A percentile compares a stretch with the other conserved stretches of the same genome.
Conservation (phyloP, 495 filamentous ascomycete genomes). For the Neurospora terricola region DNA sequence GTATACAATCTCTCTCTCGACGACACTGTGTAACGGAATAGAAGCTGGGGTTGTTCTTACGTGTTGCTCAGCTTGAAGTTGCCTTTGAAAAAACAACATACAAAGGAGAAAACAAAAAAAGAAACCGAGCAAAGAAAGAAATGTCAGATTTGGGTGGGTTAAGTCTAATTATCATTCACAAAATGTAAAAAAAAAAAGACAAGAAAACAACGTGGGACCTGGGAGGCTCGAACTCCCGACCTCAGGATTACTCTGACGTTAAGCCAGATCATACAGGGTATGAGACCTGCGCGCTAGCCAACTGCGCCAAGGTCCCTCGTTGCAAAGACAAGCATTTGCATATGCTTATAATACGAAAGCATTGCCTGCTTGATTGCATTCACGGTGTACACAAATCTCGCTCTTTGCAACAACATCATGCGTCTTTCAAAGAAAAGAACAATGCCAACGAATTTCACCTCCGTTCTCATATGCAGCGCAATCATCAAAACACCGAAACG, state of each 20-base stretch:
- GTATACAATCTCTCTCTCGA: neutral
- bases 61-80: neutral
- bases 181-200: neutral
- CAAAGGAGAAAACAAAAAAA: neutral
- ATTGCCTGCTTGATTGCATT: no score
- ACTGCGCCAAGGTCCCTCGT: neutral
- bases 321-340: neutral
- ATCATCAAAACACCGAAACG: neutral
- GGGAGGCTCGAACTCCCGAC: neutral
- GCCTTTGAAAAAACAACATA: neutral
- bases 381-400: neutral
- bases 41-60: neutral
- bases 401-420: neutral
- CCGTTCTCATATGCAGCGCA: no score
- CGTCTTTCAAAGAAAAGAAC: neutral
- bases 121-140: neutral
- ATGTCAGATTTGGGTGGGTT: neutral
- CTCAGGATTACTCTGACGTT: neutral
- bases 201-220: neutral
- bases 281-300: neutral
- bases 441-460: neutral
- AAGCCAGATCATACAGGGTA: neutral
- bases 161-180: neutral
- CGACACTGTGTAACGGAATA: neutral
- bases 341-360: neutral